Base-by-base conservation (phyloP, 2,329 filamentous ascomycete species). In the Sarocladium brachiariae region DNA sequence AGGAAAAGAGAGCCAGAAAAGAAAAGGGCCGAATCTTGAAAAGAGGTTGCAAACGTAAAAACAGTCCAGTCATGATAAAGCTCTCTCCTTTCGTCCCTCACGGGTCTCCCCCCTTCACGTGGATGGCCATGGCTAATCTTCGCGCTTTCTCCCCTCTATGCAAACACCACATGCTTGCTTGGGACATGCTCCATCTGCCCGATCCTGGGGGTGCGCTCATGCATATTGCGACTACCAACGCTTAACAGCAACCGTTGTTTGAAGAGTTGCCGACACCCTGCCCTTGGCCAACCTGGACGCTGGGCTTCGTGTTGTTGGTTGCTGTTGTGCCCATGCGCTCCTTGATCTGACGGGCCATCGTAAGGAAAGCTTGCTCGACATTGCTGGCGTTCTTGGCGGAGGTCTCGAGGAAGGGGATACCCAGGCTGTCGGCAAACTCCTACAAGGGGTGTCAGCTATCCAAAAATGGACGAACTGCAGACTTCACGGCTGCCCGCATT, bases 341-440 rank as follows among this genome's bases (percentile, higher is more conserved):
- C 83, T 99, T 99, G 77, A 99, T 99, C 75, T 99, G 93, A 71
- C 93, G 87, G 63, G 93, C 93, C 93, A 99, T 99, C 70, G 93
- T 99, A 75, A 99, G 75, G 86, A 99, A 99, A 66, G 93, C 92
- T 76, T 99, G 93, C 77, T 99, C 93, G 70, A 99, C 93, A 71
- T 99, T 99, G 75, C 88, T 96, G 59, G 93, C 92, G 75, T 96
- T 97, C 87, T 99, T 99, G 67, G 93, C 93, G 37, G 93, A 99
- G 16, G 93, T 99, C 82, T 99, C 93, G 68, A 99, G 87, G 86
- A 99, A 99, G 45, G 93, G 93, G 61, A 99, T 99, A 64, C 92
- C 92, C 60, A 99, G 82, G 77, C 89, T 95, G 79, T 99, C 93
- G 66, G 93, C 93, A 66, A 99, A 97, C 74, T 99, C 93, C 93